Percentiles rank a stretch among this genome's conserved stretches.
phyloP scores from a whole-genome alignment of 1,284 basidiomycete genomes.

The Phylloboletellus chloephorus region DNA sequence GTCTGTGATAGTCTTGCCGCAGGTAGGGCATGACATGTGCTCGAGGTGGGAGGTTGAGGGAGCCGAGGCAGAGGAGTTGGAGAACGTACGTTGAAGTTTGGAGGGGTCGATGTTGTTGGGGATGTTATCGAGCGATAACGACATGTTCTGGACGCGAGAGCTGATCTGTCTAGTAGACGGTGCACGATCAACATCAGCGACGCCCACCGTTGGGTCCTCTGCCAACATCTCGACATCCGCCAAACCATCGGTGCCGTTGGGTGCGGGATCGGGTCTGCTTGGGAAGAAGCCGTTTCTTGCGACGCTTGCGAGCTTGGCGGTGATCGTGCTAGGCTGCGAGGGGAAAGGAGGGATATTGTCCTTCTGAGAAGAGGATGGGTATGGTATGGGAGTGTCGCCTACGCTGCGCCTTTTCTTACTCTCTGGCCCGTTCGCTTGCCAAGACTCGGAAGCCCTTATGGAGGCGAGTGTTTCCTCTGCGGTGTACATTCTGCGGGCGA shows the following conservation, averaged over 20 bases:
- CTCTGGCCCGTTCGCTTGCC: conserved; percentile 35
- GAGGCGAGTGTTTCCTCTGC: conserved; percentile 48
- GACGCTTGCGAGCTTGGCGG: conserved; percentile 14
- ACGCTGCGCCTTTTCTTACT: conserved; percentile 48
- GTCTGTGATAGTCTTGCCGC: conserved; percentile 43
- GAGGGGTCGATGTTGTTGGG: conserved; percentile 35
- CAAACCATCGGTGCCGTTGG: conserved; percentile 8
- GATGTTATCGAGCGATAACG: conserved; percentile 41
- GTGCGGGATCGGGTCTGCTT: conserved; percentile 17
- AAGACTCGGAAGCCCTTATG: conserved; percentile 37
- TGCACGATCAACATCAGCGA: conserved; percentile 21
- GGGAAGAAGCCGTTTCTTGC: conserved; percentile 24
- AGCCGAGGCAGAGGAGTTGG: conserved; percentile 35
- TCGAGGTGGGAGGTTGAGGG: conserved; percentile 39
- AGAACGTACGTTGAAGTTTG: conserved; percentile 23
- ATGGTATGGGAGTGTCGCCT: conserved; percentile 37
- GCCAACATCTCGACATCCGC: conserved; percentile 29
- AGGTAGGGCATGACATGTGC: conserved; percentile 43
- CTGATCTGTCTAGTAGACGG: conserved; percentile 24
- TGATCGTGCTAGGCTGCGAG: conserved; percentile 26
- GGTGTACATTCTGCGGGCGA: conserved; percentile 55
- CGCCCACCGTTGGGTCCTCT: conserved; percentile 30
- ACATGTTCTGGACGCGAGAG: conserved; percentile 33
- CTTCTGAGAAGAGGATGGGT: conserved; percentile 28
- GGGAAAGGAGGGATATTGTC: conserved; percentile 12